Evolutionary conservation across 2,329 filamentous ascomycete genomes (phyloP), one percentile per base, ranked within the genome.

Genomic region (Zymoseptoria tritici): DNA sequence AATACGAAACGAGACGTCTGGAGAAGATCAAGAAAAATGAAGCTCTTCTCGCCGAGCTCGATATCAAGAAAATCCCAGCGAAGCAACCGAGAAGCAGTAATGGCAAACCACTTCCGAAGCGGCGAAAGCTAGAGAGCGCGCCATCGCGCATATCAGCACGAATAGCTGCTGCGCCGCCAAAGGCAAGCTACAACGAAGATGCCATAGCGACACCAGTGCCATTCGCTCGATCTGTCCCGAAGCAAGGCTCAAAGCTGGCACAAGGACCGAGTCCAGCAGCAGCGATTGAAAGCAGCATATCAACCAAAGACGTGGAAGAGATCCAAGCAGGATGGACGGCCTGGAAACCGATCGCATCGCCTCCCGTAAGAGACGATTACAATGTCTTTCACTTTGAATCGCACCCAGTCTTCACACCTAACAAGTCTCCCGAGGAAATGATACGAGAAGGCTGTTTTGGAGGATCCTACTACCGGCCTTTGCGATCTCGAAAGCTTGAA

Each of bases 361-460:
- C 71, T 3, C 80, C 80, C 0, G 76, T 73, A 0, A 73, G 79
- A 29, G 75, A 79, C 57, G 68, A 69, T 71, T n/a, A 36, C 26
- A 49, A 53, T 11, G 6, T 74, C 69, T 80, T 81, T 60, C 78
- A 78, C 62, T 83, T 83, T 67, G 62, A 60, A 4, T 67, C 67
- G 54, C 74, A 78, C 59, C 76, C 76, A 0, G 64, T 63, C 24
- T 83, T 83, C 67, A 74, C 68, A 1, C 81, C 81, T 2, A 83
- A 83, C 66, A 83, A 82, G 63, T 79, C 79, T 1, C 81, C 81
- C 4, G 75, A 77, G 57, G 78, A 79, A 57, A 78, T 83, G 63
- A 73, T 83, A 11, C 74, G 77, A 20, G 79, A 83, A 70, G 80
- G 81, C 52, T 76, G 74, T 58, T 83, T 83, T 63, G 81, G 81